A percentile compares a stretch with the other conserved stretches of the same genome.
phyloP scores from a whole-genome alignment of 192 early-diverging fungal genomes.

The Bifiguratus adelaidae region DNA sequence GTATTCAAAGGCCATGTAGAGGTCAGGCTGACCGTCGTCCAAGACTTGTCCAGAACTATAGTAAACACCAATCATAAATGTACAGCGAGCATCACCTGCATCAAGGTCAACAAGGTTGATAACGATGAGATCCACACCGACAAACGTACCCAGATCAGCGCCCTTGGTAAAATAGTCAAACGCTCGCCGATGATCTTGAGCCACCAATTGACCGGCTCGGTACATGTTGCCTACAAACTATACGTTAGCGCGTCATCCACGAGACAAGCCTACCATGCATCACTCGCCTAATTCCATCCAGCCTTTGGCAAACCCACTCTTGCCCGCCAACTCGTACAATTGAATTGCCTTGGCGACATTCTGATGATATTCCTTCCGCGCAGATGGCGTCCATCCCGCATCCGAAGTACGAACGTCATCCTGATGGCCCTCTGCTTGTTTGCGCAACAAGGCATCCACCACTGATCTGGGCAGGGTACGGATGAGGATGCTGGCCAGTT shows the following conservation, averaged over 20 bases:
- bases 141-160: conserved; percentile 6
- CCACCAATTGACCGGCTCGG: conserved; percentile 19
- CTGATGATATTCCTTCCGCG: no score
- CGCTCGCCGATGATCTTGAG: conserved; percentile 20
- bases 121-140: neutral
- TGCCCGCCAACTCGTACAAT: conserved; percentile 27
- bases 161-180: conserved; percentile 18
- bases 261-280: neutral
- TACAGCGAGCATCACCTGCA: conserved; percentile 16
- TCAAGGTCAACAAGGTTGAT: neutral
- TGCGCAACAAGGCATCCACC: no score
- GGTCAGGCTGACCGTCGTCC: conserved; percentile 7
- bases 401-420: no score
- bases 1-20: conserved; percentile 29
- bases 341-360: conserved; percentile 26
- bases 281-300: conserved; percentile 21
- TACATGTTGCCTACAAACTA: conserved; percentile 16
- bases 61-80: conserved; percentile 24
- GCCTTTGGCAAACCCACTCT: conserved; percentile 19
- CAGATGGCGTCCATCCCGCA: no score
- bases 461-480: no score
- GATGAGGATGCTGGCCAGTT: conserved; percentile 30
- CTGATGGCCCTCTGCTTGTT: conserved; percentile 14
- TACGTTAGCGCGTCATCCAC: neutral
- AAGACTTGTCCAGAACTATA: conserved; percentile 7